Percentiles rank a stretch among this genome's conserved stretches.
Evolutionary conservation across 305 asterid species (phyloP).

Genomic region (Rubia occidens): DNA sequence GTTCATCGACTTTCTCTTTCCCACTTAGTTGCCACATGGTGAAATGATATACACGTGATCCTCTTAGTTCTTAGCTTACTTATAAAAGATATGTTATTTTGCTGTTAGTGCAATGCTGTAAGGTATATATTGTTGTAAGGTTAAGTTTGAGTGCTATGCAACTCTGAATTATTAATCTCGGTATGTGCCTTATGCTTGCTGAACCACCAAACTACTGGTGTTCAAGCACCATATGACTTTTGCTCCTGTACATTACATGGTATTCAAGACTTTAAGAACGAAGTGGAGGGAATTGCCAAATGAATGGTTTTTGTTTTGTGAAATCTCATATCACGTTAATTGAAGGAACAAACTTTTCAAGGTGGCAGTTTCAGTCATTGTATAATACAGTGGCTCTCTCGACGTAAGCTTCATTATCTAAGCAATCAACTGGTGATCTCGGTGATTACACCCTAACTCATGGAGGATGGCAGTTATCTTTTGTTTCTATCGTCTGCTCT

Average conservation of each 20-base stretch:
- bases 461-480: background rate
- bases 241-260: background rate
- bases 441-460: background rate
- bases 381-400: background rate
- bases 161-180: background rate
- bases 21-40: background rate
- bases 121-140: background rate
- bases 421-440: background rate
- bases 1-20: conserved; percentile 3
- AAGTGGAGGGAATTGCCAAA: background rate
- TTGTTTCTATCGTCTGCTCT: conserved; percentile 1
- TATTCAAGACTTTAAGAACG: background rate
- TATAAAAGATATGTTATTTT: background rate
- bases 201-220: background rate
- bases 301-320: background rate
- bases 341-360: background rate
- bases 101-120: background rate
- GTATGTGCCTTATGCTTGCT: background rate
- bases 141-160: background rate
- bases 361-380: background rate
- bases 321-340: background rate
- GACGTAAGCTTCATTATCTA: background rate
- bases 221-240: background rate
- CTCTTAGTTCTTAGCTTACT: background rate
- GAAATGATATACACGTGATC: conserved; percentile 1